phyloP scores from a whole-genome alignment of 306 rosid genomes.

The Lagenaria siceraria region DNA sequence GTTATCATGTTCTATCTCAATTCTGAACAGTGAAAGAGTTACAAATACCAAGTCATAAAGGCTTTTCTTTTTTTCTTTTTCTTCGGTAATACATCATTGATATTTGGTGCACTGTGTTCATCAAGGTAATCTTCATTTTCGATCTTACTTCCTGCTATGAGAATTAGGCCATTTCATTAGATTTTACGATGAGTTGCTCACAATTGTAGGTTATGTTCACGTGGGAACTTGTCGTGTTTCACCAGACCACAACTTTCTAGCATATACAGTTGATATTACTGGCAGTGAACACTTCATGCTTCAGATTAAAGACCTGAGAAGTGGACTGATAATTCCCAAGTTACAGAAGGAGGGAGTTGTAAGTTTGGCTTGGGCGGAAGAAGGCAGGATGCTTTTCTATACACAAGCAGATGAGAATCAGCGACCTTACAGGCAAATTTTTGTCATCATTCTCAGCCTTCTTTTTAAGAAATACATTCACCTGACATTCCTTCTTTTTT shows the following conservation, averaged over 20 bases:
- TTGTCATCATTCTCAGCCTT: background rate
- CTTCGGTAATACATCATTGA: background rate
- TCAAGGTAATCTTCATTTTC: background rate
- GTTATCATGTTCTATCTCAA: background rate
- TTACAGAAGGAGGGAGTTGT: slow-evolving; percentile 38
- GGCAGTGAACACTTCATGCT: slow-evolving; percentile 69
- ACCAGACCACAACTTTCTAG: slow-evolving; percentile 74
- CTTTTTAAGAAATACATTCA: background rate
- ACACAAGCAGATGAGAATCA: slow-evolving; percentile 75
- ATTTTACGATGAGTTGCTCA: background rate
- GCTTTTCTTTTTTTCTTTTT: background rate
- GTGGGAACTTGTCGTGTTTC: slow-evolving; percentile 86
- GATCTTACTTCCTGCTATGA: background rate
- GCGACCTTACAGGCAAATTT: slow-evolving; percentile 72
- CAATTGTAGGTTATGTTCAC: slow-evolving; percentile 71
- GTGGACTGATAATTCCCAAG: slow-evolving; percentile 41
- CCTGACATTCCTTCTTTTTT: background rate
- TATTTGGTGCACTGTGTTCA: background rate
- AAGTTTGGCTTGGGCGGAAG: slow-evolving; percentile 85
- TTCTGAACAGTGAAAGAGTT: background rate
- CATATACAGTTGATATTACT: slow-evolving; percentile 62
- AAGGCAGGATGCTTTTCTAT: slow-evolving; percentile 51
- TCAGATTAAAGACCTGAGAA: slow-evolving; percentile 69
- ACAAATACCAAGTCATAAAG: background rate
- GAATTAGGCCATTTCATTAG: background rate